phyloP scores from a whole-genome alignment of 2,329 filamentous ascomycete species.

The Cordyceps javanica region DNA sequence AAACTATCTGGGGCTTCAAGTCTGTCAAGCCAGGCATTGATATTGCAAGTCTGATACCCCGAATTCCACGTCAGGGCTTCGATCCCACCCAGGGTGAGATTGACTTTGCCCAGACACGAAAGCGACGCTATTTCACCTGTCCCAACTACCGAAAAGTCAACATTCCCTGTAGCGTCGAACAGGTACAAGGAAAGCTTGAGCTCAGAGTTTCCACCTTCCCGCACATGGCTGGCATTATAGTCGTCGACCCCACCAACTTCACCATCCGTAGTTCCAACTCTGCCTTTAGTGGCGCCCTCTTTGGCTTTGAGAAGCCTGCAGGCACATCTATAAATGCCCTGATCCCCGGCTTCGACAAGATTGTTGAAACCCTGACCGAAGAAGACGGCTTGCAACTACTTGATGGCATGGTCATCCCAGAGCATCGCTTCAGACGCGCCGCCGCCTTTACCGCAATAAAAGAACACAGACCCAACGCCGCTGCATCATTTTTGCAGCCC shows the following conservation, averaged over 20 bases:
- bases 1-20: constrained; percentile 78
- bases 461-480: constrained; percentile 73
- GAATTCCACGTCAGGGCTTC: constrained; percentile 70
- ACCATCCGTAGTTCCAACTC: constrained; percentile 89
- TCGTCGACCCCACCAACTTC: constrained; percentile 72
- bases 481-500: constrained; percentile 73
- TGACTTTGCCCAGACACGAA: constrained; percentile 69
- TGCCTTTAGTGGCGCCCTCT: constrained; percentile 87
- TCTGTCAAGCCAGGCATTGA: constrained; percentile 62
- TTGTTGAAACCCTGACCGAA: constrained; percentile 73
- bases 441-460: constrained; percentile 76
- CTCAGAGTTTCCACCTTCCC: constrained; percentile 90
- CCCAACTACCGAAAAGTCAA: constrained; percentile 69
- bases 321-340: constrained; percentile 73
- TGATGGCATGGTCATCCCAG: constrained; percentile 94
- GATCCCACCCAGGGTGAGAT: constrained; percentile 64
- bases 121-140: constrained; percentile 77
- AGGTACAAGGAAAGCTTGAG: constrained; percentile 60
- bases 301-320: constrained; percentile 80
- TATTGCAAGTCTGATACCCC: constrained; percentile 72
- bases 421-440: constrained; percentile 90
- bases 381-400: constrained; percentile 78
- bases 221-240: constrained; percentile 94
- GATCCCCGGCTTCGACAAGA: constrained; percentile 80
- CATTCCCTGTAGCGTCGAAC: constrained; percentile 77